Conservation (phyloP, 371 early-diverging fungal species). For the Rhizopus delemar region DNA sequence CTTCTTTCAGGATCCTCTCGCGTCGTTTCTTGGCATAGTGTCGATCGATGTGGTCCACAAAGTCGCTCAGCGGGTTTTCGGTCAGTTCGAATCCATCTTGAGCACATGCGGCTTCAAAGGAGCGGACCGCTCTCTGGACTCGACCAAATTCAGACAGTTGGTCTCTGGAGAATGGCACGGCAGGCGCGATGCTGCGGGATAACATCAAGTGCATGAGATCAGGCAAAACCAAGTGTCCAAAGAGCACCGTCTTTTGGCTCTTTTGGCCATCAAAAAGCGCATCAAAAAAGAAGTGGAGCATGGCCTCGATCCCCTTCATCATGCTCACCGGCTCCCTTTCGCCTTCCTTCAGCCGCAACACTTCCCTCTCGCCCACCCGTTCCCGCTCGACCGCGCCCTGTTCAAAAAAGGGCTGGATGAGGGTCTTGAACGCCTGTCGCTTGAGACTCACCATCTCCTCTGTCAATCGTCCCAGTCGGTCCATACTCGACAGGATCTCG, state of each 20-base stretch:
- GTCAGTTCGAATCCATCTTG: conserved; percentile 14
- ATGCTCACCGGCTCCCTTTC: conserved; percentile 16
- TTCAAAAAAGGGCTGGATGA: conserved; percentile 22
- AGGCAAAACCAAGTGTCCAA: conserved; percentile 28
- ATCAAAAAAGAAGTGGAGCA: conserved; percentile 20
- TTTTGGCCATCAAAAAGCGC: conserved; percentile 11
- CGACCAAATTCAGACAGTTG: conserved; percentile 20
- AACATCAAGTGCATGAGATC: conserved; percentile 20
- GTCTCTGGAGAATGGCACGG: conserved; percentile 25
- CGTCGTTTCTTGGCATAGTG: conserved; percentile 42
- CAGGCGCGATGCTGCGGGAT: conserved; percentile 13
- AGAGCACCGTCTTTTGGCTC: conserved; percentile 8
- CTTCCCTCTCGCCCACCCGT: neutral
- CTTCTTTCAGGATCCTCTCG: conserved; percentile 34
- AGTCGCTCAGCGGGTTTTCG: conserved; percentile 10
- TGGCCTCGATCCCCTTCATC: conserved; percentile 17
- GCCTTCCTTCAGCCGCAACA: conserved; percentile 12
- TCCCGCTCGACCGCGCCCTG: conserved; percentile 3
- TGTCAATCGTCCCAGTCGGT: conserved; percentile 16
- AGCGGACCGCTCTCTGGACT: conserved; percentile 13
- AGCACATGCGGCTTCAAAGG: conserved; percentile 17
- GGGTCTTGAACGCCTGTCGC: conserved; percentile 19
- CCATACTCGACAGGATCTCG: conserved; percentile 4
- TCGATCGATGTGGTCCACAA: conserved; percentile 34
- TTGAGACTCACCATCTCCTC: conserved; percentile 19